A percentile compares a stretch with the other conserved stretches of the same genome.
phyloP scores from a whole-genome alignment of 345 rosid genomes.

The Eucalyptus camaldulensis region DNA sequence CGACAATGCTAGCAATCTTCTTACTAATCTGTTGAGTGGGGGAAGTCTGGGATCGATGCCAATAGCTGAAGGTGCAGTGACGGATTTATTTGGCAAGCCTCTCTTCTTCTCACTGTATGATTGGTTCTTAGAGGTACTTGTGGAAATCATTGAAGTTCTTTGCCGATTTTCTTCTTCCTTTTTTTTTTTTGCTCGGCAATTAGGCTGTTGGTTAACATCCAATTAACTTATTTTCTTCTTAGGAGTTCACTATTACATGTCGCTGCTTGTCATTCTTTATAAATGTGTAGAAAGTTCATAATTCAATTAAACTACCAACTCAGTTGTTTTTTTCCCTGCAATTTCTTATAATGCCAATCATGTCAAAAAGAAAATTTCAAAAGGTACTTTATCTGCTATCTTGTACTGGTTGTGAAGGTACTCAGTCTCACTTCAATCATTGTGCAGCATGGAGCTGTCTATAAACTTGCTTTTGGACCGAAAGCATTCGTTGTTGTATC shows the following conservation, averaged over 20 bases:
- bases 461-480: constrained; percentile 97
- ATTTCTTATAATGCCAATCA: neutral
- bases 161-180: neutral
- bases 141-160: neutral
- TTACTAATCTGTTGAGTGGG: constrained; percentile 75
- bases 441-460: constrained; percentile 82
- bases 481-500: constrained; percentile 96
- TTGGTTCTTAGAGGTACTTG: constrained; percentile 79
- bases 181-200: neutral
- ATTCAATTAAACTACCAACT: neutral
- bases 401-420: neutral
- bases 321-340: neutral
- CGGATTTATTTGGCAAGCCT: constrained; percentile 81
- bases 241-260: neutral
- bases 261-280: neutral
- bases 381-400: neutral
- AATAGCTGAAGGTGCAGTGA: constrained; percentile 81
- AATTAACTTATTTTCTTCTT: neutral
- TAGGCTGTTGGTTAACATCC: neutral
- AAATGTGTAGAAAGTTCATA: neutral
- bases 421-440: neutral
- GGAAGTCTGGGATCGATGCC: constrained; percentile 80
- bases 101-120: constrained; percentile 79
- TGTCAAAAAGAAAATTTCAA: neutral
- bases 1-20: constrained; percentile 84